These are phyloP conservation scores for Trypanosoma scelopori DNA, from an alignment of 208 protist species.

Conservation along the genomic window DNA sequence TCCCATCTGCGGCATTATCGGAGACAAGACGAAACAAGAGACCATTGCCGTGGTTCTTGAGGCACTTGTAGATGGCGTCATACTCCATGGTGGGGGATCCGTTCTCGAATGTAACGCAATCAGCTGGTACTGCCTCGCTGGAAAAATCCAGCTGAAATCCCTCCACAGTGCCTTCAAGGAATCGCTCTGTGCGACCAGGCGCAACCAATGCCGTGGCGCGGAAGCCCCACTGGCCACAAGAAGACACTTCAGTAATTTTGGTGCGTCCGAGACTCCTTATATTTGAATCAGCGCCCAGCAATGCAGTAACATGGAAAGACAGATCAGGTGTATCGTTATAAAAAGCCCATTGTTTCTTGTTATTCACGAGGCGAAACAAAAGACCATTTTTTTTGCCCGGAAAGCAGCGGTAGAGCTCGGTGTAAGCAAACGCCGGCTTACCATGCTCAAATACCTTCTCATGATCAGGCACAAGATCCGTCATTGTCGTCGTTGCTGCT, in stretches of 20 bases:
- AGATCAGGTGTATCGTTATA: conserved; percentile 79
- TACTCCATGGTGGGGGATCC: conserved; percentile 51
- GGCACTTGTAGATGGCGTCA: conserved; percentile 72
- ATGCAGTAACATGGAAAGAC: conserved; percentile 35
- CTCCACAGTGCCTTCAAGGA: conserved; percentile 36
- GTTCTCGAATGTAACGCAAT: conserved; percentile 57
- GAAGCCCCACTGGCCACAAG: conserved; percentile 23
- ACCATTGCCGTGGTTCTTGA: conserved; percentile 74
- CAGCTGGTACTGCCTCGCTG: conserved; percentile 50
- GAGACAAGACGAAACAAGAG: conserved; percentile 80
- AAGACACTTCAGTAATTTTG: conserved; percentile 8
- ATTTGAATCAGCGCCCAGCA: conserved; percentile 34
- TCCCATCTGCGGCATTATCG: conserved; percentile 38
- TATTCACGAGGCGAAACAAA: conserved; percentile 82
- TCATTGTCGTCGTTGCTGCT: conserved; percentile 26
- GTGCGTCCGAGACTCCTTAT: conserved; percentile 46
- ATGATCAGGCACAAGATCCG: conserved; percentile 32
- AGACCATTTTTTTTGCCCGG: conserved; percentile 74
- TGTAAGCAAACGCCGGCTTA: conserved; percentile 20
- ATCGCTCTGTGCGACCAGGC: conserved; percentile 36
- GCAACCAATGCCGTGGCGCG: conserved; percentile 21
- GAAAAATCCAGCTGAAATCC: conserved; percentile 49
- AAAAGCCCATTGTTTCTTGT: conserved; percentile 65
- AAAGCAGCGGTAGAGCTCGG: conserved; percentile 78
- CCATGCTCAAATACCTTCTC: conserved; percentile 19